Conservation (phyloP, 768 basidiomycete genomes). For the Galerina sulciceps region DNA sequence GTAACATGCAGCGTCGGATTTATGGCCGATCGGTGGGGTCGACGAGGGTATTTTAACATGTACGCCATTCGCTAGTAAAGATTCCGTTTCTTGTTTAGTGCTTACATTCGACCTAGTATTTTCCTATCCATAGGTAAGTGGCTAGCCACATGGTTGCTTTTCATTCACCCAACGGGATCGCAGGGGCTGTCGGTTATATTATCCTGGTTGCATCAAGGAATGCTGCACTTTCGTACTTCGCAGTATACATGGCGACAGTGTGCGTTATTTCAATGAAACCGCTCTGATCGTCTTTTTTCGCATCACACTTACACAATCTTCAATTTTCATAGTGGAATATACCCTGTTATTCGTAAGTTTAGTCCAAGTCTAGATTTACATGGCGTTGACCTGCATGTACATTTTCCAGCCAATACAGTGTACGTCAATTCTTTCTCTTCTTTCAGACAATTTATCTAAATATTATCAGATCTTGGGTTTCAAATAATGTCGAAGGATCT, state of each 20-base stretch:
- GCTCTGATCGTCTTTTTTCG: neutral
- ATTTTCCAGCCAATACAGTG: conserved; percentile 58
- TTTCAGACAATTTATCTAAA: neutral
- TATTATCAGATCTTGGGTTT: conserved; percentile 51
- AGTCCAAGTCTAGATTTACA: neutral
- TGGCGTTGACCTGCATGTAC: neutral
- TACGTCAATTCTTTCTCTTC: conserved; percentile 26
- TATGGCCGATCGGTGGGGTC: conserved; percentile 62
- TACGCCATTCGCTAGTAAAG: conserved; percentile 32
- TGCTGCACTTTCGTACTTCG: conserved; percentile 71
- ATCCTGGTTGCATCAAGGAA: conserved; percentile 68
- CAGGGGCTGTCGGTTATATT: conserved; percentile 68
- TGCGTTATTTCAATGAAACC: conserved; percentile 30
- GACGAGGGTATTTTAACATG: conserved; percentile 69
- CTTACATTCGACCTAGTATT: conserved; percentile 24
- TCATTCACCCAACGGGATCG: conserved; percentile 5
- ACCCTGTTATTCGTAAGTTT: conserved; percentile 68
- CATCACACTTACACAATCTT: neutral
- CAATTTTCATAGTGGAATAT: conserved; percentile 60
- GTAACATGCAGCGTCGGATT: conserved; percentile 69
- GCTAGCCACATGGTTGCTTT: conserved; percentile 26
- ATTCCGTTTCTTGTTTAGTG: neutral
- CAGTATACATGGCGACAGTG: conserved; percentile 73
- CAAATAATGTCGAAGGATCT: conserved; percentile 75
- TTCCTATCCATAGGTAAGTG: conserved; percentile 40